These are phyloP conservation scores for Mallotus nudiflorus DNA, from an alignment of 345 rosid species.

Conservation along the genomic window DNA sequence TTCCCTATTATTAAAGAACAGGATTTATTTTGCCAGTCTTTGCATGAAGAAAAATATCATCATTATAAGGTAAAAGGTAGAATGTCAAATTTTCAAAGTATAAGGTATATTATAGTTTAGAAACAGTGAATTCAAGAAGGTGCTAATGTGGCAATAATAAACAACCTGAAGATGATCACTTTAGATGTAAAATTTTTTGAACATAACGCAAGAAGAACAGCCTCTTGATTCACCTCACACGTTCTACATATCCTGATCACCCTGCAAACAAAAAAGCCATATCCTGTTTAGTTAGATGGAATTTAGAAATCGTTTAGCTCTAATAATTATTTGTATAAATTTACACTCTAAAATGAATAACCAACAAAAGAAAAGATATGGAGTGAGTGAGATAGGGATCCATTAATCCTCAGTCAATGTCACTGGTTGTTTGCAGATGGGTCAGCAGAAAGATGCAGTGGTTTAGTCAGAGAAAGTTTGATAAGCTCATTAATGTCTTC, in stretches of 20 bases:
- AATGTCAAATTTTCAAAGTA: neutral
- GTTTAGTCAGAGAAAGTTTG: constrained; percentile 83
- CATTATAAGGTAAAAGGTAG: neutral
- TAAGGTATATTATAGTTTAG: neutral
- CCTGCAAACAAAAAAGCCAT: constrained; percentile 42
- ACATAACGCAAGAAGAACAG: constrained; percentile 93
- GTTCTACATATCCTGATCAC: constrained; percentile 90
- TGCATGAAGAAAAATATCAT: neutral
- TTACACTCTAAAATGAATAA: too few species aligned
- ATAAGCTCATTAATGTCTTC: constrained; percentile 91
- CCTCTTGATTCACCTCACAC: constrained; percentile 88
- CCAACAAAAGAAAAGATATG: constrained; percentile 4
- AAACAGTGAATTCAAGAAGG: too few species aligned
- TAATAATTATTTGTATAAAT: neutral
- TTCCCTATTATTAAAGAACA: neutral
- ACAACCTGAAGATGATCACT: constrained; percentile 90
- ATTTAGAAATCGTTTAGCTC: too few species aligned
- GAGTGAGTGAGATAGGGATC: constrained; percentile 1
- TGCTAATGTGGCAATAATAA: neutral
- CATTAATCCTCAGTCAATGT: constrained; percentile 88
- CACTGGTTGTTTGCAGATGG: constrained; percentile 85
- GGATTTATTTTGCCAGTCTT: neutral
- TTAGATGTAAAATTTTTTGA: constrained; percentile 78
- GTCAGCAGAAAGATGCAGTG: constrained; percentile 97
- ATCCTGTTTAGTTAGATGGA: constrained; percentile 7